These are phyloP conservation scores for Entomortierella chlamydospora DNA, from an alignment of 192 early-diverging fungal genomes.

Conservation along the genomic window DNA sequence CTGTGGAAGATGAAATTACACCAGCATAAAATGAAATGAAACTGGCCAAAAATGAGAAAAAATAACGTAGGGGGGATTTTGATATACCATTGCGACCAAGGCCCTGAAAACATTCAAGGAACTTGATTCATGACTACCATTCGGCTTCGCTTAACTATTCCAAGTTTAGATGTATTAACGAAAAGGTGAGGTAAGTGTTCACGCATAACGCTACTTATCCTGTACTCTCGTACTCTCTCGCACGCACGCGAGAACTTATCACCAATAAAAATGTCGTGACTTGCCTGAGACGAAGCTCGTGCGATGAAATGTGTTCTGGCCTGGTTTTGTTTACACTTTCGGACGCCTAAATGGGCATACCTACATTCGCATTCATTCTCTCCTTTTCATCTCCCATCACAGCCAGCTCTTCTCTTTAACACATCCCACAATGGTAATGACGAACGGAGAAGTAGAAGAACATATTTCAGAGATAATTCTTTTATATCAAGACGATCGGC, in stretches of 20 bases:
- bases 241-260: too few species aligned
- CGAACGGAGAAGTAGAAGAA: neutral
- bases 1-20: neutral
- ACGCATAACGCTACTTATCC: too few species aligned
- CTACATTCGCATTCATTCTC: neutral
- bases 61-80: neutral
- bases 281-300: neutral
- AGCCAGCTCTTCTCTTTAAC: neutral
- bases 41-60: neutral
- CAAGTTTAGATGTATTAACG: too few species aligned
- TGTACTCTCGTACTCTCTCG: too few species aligned
- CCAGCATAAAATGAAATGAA: too few species aligned
- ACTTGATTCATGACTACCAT: too few species aligned
- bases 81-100: too few species aligned
- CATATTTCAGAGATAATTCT: neutral
- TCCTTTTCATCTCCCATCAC: neutral
- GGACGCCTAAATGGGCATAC: neutral
- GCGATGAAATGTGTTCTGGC: neutral
- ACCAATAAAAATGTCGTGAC: neutral
- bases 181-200: too few species aligned
- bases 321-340: slow-evolving; percentile 4
- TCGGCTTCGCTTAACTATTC: too few species aligned
- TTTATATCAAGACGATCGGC: neutral
- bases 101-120: too few species aligned
- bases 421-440: slow-evolving; percentile 2